Percentiles rank a stretch among this genome's conserved stretches.
Conservation (phyloP, 805 yeast genomes). For the Yamadazyma olivae region DNA sequence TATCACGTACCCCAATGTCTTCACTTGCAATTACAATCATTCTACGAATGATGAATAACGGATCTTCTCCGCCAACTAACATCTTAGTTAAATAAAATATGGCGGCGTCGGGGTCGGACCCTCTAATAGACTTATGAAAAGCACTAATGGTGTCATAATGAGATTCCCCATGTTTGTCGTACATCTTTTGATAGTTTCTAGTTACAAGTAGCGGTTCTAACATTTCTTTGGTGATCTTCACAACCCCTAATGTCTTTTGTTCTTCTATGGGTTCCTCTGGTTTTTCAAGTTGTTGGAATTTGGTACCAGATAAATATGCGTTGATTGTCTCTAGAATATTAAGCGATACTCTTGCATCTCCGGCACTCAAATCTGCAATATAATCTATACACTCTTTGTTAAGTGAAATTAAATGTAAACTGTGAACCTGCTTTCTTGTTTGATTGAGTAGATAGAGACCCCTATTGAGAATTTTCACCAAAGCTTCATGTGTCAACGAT, state of each 20-base stretch:
- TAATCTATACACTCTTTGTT: slow-evolving; percentile 59
- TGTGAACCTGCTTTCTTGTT: slow-evolving; percentile 51
- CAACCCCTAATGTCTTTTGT: slow-evolving; percentile 24
- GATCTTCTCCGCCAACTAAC: slow-evolving; percentile 94
- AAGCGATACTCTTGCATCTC: slow-evolving; percentile 84
- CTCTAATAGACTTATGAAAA: slow-evolving; percentile 89
- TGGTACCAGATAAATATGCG: slow-evolving; percentile 43
- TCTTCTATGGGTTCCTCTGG: slow-evolving; percentile 13
- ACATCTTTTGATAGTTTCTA: slow-evolving; percentile 50
- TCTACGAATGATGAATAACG: slow-evolving; percentile 81
- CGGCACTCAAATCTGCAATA: slow-evolving; percentile 72
- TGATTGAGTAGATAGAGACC: slow-evolving; percentile 51
- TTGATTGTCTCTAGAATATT: slow-evolving; percentile 75
- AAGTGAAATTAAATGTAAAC: slow-evolving; percentile 50
- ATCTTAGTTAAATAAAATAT: slow-evolving; percentile 81
- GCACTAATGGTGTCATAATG: slow-evolving; percentile 97
- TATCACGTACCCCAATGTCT: slow-evolving; percentile 86
- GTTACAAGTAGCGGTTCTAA: slow-evolving; percentile 43
- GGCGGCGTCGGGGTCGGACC: slow-evolving; percentile 87
- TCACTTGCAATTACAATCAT: slow-evolving; percentile 95
- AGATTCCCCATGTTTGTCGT: slow-evolving; percentile 85
- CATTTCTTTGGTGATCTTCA: slow-evolving; percentile 36
- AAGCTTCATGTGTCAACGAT: slow-evolving; percentile 27
- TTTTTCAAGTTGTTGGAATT: slow-evolving; percentile 18
- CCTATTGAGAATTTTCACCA: slow-evolving; percentile 31